Conservation (phyloP, 1,284 basidiomycete species). For the Ustilago vetiveriae region DNA sequence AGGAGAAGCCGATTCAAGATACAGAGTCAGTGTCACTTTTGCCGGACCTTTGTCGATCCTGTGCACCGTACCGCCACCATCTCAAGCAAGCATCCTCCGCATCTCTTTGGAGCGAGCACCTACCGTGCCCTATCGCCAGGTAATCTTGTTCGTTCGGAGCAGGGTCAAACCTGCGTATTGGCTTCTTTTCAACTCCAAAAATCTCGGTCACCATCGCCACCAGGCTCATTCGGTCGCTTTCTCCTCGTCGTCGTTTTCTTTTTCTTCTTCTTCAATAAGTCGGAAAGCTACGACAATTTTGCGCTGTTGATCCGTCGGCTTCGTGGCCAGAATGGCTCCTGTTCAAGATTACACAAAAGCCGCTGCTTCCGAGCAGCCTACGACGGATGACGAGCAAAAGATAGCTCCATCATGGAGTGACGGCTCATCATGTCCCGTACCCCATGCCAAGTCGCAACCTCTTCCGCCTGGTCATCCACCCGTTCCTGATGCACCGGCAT, state of each 20-base stretch:
- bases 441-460: constrained; percentile 61
- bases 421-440: constrained; percentile 58
- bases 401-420: constrained; percentile 38
- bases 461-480: constrained; percentile 66
- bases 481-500: constrained; percentile 47
- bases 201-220: too few relatives aligned
- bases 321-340: constrained; percentile 19
- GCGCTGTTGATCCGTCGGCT: too few relatives aligned
- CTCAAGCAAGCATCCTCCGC: too few relatives aligned
- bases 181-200: too few relatives aligned
- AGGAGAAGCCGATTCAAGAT: background rate
- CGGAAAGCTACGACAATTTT: too few relatives aligned
- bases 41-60: background rate
- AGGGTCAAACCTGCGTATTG: too few relatives aligned
- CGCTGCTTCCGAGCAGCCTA: background rate
- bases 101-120: too few relatives aligned
- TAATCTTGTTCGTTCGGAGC: too few relatives aligned
- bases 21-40: constrained; percentile 1
- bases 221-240: too few relatives aligned
- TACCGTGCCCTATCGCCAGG: too few relatives aligned
- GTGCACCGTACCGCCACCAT: background rate
- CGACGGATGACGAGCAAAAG: constrained; percentile 1
- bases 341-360: constrained; percentile 10
- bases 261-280: too few relatives aligned
- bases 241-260: too few relatives aligned